Percentiles rank a stretch among this genome's conserved stretches.
Evolutionary conservation across 371 early-diverging fungal genomes (phyloP).

Genomic region (Phascolomyces articulosus): DNA sequence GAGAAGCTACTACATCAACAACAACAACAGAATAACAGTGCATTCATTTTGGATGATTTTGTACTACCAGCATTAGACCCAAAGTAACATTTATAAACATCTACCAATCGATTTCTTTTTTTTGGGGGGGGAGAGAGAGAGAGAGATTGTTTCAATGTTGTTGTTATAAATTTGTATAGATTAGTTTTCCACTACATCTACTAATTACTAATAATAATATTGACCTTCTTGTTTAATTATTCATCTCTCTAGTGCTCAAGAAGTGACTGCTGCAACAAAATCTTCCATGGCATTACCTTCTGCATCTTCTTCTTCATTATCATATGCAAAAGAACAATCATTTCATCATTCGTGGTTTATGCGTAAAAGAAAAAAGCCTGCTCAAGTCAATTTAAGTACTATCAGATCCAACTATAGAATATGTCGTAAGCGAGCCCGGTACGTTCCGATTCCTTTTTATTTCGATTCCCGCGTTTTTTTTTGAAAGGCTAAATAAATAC

Average conservation of each 20-base stretch:
- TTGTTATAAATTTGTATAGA: neutral
- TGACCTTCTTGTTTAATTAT: neutral
- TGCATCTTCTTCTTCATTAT: neutral
- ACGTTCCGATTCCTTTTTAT: conserved; percentile 4
- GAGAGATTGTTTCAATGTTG: neutral
- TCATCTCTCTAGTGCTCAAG: conserved; percentile 8
- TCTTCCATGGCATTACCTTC: neutral
- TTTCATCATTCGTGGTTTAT: neutral
- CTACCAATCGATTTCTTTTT: neutral
- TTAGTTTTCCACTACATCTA: too few species aligned
- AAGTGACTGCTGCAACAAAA: conserved; percentile 10
- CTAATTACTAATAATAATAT: too few species aligned
- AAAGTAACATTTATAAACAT: too few species aligned
- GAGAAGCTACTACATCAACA: too few species aligned
- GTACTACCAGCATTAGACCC: conserved; percentile 15
- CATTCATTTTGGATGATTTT: conserved; percentile 4
- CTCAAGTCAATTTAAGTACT: conserved; percentile 22
- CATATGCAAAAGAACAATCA: neutral
- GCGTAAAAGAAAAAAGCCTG: conserved; percentile 10
- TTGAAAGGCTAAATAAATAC: conserved; percentile 26
- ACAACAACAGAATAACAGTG: too few species aligned
- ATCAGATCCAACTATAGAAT: conserved; percentile 19
- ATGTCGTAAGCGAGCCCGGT: conserved; percentile 19
- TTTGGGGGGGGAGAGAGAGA: neutral
- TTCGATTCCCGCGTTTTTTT: neutral